These are phyloP conservation scores for Microdochium nivale DNA, from an alignment of 2,329 filamentous ascomycete genomes.

Conservation along the genomic window DNA sequence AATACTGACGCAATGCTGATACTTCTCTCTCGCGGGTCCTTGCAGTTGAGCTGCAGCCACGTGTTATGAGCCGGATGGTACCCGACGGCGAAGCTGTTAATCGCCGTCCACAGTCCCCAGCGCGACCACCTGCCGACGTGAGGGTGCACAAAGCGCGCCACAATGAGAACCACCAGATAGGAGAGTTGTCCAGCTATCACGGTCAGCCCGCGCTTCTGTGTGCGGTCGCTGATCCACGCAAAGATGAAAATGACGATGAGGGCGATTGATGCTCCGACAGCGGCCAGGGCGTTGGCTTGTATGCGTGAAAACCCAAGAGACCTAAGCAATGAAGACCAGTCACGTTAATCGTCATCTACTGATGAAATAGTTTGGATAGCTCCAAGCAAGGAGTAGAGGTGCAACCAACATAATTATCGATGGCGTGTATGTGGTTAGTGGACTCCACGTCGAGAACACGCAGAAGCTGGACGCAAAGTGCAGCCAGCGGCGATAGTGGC, in stretches of 20 bases:
- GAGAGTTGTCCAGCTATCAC: constrained; percentile 34
- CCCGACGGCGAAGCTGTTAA: constrained; percentile 41
- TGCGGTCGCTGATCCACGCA: constrained; percentile 36
- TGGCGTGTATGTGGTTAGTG: constrained; percentile 41
- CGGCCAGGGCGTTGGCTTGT: constrained; percentile 37
- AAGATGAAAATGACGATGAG: constrained; percentile 38
- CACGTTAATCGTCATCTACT: background rate
- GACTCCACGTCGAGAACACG: constrained; percentile 44
- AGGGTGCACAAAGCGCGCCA: constrained; percentile 29
- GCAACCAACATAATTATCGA: constrained; percentile 31
- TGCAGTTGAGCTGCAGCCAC: constrained; percentile 44
- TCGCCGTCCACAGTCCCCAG: constrained; percentile 40
- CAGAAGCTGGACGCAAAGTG: constrained; percentile 39
- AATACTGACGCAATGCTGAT: constrained; percentile 36
- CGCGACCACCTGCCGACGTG: constrained; percentile 36
- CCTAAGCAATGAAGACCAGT: constrained; percentile 14
- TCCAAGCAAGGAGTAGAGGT: too few species aligned
- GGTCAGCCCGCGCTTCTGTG: constrained; percentile 29
- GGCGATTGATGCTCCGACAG: constrained; percentile 30
- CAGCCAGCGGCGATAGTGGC: constrained; percentile 35
- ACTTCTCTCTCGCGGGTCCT: constrained; percentile 33
- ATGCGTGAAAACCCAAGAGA: constrained; percentile 35
- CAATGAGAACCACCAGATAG: constrained; percentile 34
- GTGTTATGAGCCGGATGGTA: constrained; percentile 46
- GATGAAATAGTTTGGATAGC: too few species aligned